These are phyloP conservation scores for Podila horticola DNA, from an alignment of 192 early-diverging fungal species.

Conservation along the genomic window DNA sequence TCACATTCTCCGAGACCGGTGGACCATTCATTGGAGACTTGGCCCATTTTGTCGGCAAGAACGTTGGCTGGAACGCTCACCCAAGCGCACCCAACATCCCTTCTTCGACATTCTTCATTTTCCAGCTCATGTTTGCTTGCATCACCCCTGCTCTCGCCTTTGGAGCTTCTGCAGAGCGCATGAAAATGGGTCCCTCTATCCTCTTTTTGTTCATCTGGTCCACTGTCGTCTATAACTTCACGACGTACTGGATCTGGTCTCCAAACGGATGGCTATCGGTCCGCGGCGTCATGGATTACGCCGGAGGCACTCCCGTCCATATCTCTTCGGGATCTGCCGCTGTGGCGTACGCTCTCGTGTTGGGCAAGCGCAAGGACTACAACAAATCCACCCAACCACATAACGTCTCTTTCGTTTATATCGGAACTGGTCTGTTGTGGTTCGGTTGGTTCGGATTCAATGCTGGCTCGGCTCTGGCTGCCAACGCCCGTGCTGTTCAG, in stretches of 20 bases:
- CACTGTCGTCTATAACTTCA: constrained; percentile 91
- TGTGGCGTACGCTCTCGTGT: constrained; percentile 84
- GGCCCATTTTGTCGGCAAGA: constrained; percentile 68
- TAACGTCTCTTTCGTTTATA: constrained; percentile 90
- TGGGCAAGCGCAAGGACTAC: constrained; percentile 84
- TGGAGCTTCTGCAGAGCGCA: constrained; percentile 90
- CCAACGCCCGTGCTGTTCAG: constrained; percentile 87
- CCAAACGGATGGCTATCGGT: constrained; percentile 85
- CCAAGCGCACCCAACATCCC: constrained; percentile 76
- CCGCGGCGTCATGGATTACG: constrained; percentile 90
- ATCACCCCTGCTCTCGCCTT: constrained; percentile 94
- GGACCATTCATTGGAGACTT: constrained; percentile 85
- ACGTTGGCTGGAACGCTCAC: constrained; percentile 85
- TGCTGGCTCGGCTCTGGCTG: constrained; percentile 83
- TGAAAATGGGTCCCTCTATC: constrained; percentile 84
- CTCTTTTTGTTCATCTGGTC: constrained; percentile 95
- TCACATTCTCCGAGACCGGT: constrained; percentile 83
- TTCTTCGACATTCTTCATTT: constrained; percentile 79
- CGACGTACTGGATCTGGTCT: constrained; percentile 95
- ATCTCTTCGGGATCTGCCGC: constrained; percentile 90
- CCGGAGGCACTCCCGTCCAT: constrained; percentile 96
- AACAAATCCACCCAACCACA: constrained; percentile 82
- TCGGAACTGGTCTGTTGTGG: constrained; percentile 91
- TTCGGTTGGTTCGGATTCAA: constrained; percentile 99
- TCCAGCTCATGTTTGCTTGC: constrained; percentile 94